Base-by-base conservation (phyloP, 345 rosid species). In the Camelina sativa region DNA sequence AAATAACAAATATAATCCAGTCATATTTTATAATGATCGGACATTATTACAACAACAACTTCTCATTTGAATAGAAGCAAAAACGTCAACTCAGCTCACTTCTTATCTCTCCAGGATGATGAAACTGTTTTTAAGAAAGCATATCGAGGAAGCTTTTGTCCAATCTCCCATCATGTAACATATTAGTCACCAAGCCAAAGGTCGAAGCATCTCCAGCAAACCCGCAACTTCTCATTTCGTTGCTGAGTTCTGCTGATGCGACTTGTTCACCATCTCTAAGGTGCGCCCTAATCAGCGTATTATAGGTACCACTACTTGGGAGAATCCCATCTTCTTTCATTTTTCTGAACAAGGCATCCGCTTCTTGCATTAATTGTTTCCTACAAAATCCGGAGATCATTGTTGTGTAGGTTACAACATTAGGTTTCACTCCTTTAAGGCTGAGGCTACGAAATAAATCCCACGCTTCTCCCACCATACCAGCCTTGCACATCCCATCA, bases 321-420 rank as follows among this genome's bases (percentile, higher is more conserved):
- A 71, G 13, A 71, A 13, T 1, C 2, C 72, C 72, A 0, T 73
- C 60, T 13, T 57, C 37, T 56, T 76, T 79, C 78, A 76, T 72
- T 63, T 76, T 22, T 3, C 8, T 51, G 2, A 72, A 50, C 78
- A 76, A 30, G 6, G 28, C 55, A 64, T 43, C 1, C 0, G 81
- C 80, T 56, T 80, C 40, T 0, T 72, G 9, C 5, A 0, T 2
- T 46, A 57, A 20, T 0, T 32, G 4, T 54, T 57, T 75, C 8
- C 38, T 11, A 47, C 80, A 83, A 0, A 77, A 53, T 0, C 82
- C 77, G 4, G 55, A 48, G 10, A 82, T 76, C 76, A 82, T 54
- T 23, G 34, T 65, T 0, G 0, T 37, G 56, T 73, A 76, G 0
- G 69, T 77, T 13, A 37, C 3, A 34, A 61, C 75, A 12, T 75